These are phyloP conservation scores for Ophiostoma quercus DNA, from an alignment of 2,329 filamentous ascomycete species.

Conservation along the genomic window DNA sequence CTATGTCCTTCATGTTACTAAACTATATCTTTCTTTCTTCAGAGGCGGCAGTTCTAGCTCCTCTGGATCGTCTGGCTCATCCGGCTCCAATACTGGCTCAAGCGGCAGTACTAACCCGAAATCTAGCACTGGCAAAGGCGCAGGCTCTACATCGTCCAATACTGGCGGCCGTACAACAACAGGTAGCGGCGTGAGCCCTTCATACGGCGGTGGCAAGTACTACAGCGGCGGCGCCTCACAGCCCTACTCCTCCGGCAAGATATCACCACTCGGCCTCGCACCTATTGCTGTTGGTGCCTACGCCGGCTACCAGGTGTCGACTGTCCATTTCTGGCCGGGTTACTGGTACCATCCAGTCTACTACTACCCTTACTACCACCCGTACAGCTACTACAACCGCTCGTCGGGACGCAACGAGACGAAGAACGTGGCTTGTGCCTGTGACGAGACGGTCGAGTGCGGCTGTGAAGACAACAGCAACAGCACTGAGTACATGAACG, in stretches of 20 bases:
- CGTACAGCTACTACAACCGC: slow-evolving; percentile 46
- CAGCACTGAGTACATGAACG: slow-evolving; percentile 51
- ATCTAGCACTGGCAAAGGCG: slow-evolving; percentile 16
- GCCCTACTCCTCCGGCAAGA: slow-evolving; percentile 56
- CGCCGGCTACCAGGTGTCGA: slow-evolving; percentile 38
- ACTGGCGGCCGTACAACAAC: slow-evolving; percentile 49
- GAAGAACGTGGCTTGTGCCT: slow-evolving; percentile 57
- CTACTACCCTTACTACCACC: slow-evolving; percentile 52
- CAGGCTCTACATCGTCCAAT: slow-evolving; percentile 34
- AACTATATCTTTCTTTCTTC: slow-evolving; percentile 3
- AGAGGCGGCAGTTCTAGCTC: slow-evolving; percentile 12
- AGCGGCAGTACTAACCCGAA: slow-evolving; percentile 21
- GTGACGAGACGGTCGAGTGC: slow-evolving; percentile 52
- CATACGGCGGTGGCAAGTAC: slow-evolving; percentile 57
- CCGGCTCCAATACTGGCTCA: slow-evolving; percentile 19
- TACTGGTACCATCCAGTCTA: slow-evolving; percentile 61
- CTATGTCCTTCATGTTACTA: slow-evolving; percentile 13
- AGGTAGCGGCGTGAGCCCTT: slow-evolving; percentile 53
- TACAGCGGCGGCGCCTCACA: slow-evolving; percentile 60
- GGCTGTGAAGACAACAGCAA: slow-evolving; percentile 65
- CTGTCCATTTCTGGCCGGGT: slow-evolving; percentile 57
- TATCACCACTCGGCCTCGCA: slow-evolving; percentile 47
- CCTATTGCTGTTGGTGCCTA: slow-evolving; percentile 48
- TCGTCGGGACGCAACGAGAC: slow-evolving; percentile 52
- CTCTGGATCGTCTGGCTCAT: slow-evolving; percentile 7